A percentile compares a stretch with the other conserved stretches of the same genome.
These are phyloP conservation scores for Sarocladiaceae sp. DNA, from an alignment of 2,329 filamentous ascomycete genomes.

Conservation along the genomic window DNA sequence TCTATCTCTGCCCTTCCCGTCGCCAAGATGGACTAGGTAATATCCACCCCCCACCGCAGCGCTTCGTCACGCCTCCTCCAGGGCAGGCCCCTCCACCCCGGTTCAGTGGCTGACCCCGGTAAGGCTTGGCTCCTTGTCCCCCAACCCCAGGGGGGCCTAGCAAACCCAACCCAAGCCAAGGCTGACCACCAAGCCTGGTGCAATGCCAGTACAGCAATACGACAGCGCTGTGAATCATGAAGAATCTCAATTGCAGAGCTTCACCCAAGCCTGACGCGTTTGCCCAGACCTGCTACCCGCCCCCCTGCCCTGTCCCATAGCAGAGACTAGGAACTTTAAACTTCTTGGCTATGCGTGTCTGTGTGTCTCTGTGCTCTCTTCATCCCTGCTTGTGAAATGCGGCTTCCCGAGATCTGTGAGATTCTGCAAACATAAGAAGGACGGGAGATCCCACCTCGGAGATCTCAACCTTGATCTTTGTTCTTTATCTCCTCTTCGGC, in stretches of 20 bases:
- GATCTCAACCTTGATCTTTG: background rate
- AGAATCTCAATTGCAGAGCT: background rate
- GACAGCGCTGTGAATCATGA: background rate
- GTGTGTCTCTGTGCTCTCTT: background rate
- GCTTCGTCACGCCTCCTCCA: background rate
- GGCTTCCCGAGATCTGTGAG: conserved; percentile 8
- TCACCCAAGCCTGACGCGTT: too few relatives aligned
- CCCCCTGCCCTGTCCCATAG: background rate
- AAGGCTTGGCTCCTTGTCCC: background rate
- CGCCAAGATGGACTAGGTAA: conserved; percentile 2
- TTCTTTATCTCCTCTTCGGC: background rate
- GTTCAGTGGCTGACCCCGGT: background rate
- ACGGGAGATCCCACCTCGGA: background rate
- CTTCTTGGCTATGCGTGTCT: background rate
- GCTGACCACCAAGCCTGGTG: too few relatives aligned
- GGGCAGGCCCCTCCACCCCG: background rate
- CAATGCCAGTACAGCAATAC: too few relatives aligned
- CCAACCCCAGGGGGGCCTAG: background rate
- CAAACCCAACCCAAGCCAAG: too few relatives aligned
- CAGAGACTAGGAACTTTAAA: background rate
- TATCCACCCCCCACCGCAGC: background rate
- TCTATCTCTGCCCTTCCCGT: conserved; percentile 1
- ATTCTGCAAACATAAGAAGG: conserved; percentile 5
- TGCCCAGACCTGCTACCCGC: background rate
- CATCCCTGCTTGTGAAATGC: conserved; percentile 4